Evolutionary conservation across 108 stramenopile genomes (phyloP).

Genomic region (Fragilaria crotonensis): DNA sequence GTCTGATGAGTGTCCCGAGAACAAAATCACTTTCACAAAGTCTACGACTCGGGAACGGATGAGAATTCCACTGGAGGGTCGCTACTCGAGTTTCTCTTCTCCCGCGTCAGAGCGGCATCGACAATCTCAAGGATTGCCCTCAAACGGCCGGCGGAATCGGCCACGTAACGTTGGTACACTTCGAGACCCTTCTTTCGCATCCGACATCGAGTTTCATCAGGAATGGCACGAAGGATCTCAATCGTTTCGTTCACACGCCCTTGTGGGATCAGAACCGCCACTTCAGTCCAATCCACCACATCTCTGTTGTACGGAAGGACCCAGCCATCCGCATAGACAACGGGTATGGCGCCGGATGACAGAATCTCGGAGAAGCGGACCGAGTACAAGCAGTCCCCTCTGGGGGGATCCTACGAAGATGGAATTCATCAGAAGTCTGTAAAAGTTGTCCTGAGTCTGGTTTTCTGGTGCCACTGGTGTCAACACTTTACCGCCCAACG

Average conservation of each 20-base stretch:
- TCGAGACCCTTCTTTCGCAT: not conserved
- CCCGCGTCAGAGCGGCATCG: too few relatives aligned
- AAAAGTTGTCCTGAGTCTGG: not conserved
- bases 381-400: constrained; percentile 36
- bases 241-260: not conserved
- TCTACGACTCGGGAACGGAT: too few relatives aligned
- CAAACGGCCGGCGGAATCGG: not conserved
- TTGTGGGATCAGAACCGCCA: not conserved
- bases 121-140: not conserved
- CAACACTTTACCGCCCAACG: not conserved
- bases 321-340: constrained; percentile 26
- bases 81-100: too few relatives aligned
- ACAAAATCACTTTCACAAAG: too few relatives aligned
- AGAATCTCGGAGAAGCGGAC: constrained; percentile 34
- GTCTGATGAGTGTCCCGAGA: too few relatives aligned
- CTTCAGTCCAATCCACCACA: constrained; percentile 9
- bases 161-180: not conserved
- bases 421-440: not conserved
- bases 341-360: constrained; percentile 38
- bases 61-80: too few relatives aligned
- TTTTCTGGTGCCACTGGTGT: not conserved
- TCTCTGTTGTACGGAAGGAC: constrained; percentile 24
- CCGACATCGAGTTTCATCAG: not conserved
- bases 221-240: not conserved
- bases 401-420: constrained; percentile 24